Conservation (phyloP, 2,329 filamentous ascomycete species). For the Anisogramma anomala region DNA sequence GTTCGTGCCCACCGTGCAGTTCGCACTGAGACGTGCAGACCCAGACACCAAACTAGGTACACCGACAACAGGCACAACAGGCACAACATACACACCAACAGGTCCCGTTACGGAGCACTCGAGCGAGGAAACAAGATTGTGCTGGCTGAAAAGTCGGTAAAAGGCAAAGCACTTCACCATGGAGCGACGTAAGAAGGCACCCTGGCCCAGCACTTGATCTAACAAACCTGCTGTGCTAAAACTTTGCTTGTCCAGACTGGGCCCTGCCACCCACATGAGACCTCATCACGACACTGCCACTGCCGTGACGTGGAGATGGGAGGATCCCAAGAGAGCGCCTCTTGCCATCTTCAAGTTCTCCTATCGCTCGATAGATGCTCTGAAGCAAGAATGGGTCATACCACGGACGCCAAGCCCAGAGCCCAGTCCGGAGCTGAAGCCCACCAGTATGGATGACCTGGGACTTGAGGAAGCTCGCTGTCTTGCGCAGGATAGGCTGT, state of each 20-base stretch:
- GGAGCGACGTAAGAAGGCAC: slow-evolving; percentile 20
- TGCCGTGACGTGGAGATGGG: not conserved
- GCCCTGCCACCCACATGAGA: not conserved
- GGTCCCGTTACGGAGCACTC: too few relatives aligned
- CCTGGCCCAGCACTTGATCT: too few relatives aligned
- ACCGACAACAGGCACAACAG: too few relatives aligned
- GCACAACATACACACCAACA: too few relatives aligned
- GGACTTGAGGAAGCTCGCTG: slow-evolving; percentile 19
- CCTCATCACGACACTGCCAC: not conserved
- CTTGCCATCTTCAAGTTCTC: slow-evolving; percentile 22
- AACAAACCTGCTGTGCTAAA: not conserved
- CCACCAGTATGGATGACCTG: slow-evolving; percentile 15
- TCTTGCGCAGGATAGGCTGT: slow-evolving; percentile 22
- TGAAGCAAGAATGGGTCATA: slow-evolving; percentile 23
- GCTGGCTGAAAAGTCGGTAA: slow-evolving; percentile 24
- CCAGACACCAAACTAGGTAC: too few relatives aligned
- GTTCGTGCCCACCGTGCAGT: too few relatives aligned
- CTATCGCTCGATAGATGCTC: slow-evolving; percentile 25
- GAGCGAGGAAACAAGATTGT: not conserved
- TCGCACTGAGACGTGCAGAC: too few relatives aligned
- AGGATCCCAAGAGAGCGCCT: slow-evolving; percentile 10
- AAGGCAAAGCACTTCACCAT: slow-evolving; percentile 25
- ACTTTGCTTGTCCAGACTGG: not conserved
- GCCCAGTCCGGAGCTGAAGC: not conserved
- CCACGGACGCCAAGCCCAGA: slow-evolving; percentile 16